Evolutionary conservation across 371 early-diverging fungal genomes (phyloP), one percentile per base, ranked within the genome.

Genomic region (Mucor saturninus): DNA sequence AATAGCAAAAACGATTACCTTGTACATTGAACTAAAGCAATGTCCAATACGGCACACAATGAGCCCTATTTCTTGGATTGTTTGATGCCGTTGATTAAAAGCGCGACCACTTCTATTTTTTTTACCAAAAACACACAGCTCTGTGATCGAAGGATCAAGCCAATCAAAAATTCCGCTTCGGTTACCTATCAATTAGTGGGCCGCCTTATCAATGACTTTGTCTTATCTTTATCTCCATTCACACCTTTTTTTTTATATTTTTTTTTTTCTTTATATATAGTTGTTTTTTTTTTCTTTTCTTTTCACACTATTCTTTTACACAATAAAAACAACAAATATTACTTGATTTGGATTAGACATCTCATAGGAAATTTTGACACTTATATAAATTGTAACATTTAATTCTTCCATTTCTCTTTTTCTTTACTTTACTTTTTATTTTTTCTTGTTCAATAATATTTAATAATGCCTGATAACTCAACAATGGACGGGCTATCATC

Each of bases 401-500:
- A 21, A 30, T 30, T 3, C 4, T 13, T 50, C 13, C 30, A 9
- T 49, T 9, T 49, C 10, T 30, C 50, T 11, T 52, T 62, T 39
- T 39, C 39, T 30, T 39, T 50, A 3, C 42, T 15, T 30, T 28
- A 35, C 11, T 38, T 48, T 15, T 4, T 30, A 15, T 31, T 35
- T 11, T 30, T 15, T 38, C 39, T 50, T 14, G 26, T n/a, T 11
- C 35, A 38, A 35, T 59, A 38, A 50, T 13, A 46, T 32, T 21
- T 43, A 56, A 49, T 28, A 11, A 62, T 62, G 63, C 28, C 49
- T 56, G 56, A 62, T 15, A 56, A 55, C 26, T 38, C 63, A 13
- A 55, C 56, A 30, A 31, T 62, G 30, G 40, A 48, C 40, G 42
- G 42, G 13, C 8, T 38, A 8, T 56, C 39, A 3, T 9, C 50